Percentiles rank a stretch among this genome's conserved stretches.
phyloP scores from a whole-genome alignment of 192 early-diverging fungal species.

The Backusella morwellensis region DNA sequence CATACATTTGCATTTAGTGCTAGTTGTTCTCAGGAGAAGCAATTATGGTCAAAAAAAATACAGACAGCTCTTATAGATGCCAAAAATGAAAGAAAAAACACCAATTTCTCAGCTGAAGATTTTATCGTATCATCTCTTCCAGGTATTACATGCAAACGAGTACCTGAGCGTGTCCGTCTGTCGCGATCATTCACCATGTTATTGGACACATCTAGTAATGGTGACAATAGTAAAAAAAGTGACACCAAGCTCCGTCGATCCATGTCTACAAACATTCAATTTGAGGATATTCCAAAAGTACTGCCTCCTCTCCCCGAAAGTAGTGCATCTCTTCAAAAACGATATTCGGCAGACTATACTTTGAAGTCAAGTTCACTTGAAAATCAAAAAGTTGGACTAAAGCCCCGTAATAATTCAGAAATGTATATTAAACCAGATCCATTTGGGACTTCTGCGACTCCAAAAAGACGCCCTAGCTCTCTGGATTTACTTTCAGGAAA shows the following conservation, averaged over 20 bases:
- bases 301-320: neutral
- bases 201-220: neutral
- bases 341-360: conserved; percentile 18
- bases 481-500: conserved; percentile 14
- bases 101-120: conserved; percentile 1
- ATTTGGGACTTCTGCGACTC: neutral
- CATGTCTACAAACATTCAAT: neutral
- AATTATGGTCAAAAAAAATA: conserved; percentile 51
- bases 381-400: conserved; percentile 1
- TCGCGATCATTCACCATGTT: conserved; percentile 19
- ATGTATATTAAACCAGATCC: conserved; percentile 14
- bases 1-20: conserved; percentile 58
- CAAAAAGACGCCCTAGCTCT: conserved; percentile 17
- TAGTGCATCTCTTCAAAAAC: neutral
- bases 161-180: conserved; percentile 1
- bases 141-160: conserved; percentile 5
- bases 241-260: neutral
- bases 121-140: conserved; percentile 24
- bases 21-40: conserved; percentile 49
- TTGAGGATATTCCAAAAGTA: neutral
- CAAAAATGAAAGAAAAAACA: conserved; percentile 19
- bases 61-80: conserved; percentile 40
- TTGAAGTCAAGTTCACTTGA: neutral
- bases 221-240: conserved; percentile 4
- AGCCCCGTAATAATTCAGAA: conserved; percentile 20